These are phyloP conservation scores for Mortierella sp. DNA, from an alignment of 371 early-diverging fungal species.

Conservation along the genomic window DNA sequence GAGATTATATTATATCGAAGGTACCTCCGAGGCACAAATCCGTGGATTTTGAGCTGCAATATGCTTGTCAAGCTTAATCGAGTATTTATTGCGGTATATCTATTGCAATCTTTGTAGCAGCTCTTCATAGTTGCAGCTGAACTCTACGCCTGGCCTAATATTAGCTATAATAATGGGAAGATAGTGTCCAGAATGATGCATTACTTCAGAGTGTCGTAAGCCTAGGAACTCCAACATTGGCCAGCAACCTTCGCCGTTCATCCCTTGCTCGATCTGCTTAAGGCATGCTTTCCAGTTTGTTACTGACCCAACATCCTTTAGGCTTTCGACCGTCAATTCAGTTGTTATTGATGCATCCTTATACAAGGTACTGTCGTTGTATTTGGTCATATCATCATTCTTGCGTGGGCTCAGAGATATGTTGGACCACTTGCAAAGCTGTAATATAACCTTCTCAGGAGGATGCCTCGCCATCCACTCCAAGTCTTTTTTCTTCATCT, in stretches of 20 bases:
- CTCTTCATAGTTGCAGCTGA: slow-evolving; percentile 8
- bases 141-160: slow-evolving; percentile 5
- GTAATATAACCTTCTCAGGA: background rate
- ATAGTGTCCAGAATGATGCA: background rate
- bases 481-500: slow-evolving; percentile 14
- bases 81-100: too few relatives aligned
- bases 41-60: too few relatives aligned
- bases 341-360: background rate
- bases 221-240: slow-evolving; percentile 21
- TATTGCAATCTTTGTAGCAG: too few relatives aligned
- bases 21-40: too few relatives aligned
- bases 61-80: too few relatives aligned
- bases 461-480: slow-evolving; percentile 20
- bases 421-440: background rate
- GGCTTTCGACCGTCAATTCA: slow-evolving; percentile 14
- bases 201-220: background rate
- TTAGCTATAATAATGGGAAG: slow-evolving; percentile 7
- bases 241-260: slow-evolving; percentile 9
- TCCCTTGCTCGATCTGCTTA: background rate
- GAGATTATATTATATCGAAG: too few relatives aligned
- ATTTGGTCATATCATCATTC: background rate
- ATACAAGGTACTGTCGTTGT: background rate
- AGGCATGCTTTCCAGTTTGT: slow-evolving; percentile 11
- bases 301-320: slow-evolving; percentile 12
- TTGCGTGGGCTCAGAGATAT: background rate